Evolutionary conservation across 2,329 filamentous ascomycete genomes (phyloP).

Genomic region (Arachnopeziza araneosa): DNA sequence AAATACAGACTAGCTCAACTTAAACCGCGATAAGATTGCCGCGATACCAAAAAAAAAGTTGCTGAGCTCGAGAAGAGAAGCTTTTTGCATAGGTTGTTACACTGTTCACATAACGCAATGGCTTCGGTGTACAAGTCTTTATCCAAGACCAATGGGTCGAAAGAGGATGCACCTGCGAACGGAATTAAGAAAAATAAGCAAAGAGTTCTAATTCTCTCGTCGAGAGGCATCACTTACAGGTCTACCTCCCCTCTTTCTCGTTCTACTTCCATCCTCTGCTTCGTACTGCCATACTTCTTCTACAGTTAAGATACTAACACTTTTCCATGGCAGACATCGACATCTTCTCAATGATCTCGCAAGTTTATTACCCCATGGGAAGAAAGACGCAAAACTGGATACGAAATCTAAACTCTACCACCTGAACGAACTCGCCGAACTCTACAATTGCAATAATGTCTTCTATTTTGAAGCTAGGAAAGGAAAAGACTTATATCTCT

Average conservation of each 20-base stretch:
- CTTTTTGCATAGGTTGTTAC: conserved; percentile 3
- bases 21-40: conserved; percentile 21
- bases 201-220: conserved; percentile 84
- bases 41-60: conserved; percentile 18
- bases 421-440: conserved; percentile 66
- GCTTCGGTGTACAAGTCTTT: conserved; percentile 71
- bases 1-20: neutral
- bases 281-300: neutral
- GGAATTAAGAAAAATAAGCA: conserved; percentile 60
- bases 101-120: conserved; percentile 42
- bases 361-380: conserved; percentile 81
- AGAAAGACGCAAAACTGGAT: conserved; percentile 95
- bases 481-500: conserved; percentile 88
- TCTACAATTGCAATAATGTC: conserved; percentile 92
- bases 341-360: conserved; percentile 89
- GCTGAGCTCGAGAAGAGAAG: neutral
- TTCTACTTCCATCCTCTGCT: neutral
- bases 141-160: conserved; percentile 52
- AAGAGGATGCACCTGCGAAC: conserved; percentile 39
- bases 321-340: conserved; percentile 59
- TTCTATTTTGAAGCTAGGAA: conserved; percentile 96
- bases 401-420: conserved; percentile 84
- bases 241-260: conserved; percentile 30
- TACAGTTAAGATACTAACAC: neutral
- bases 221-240: conserved; percentile 86